These are phyloP conservation scores for Quercus variabilis DNA, from an alignment of 306 rosid genomes.

Conservation along the genomic window DNA sequence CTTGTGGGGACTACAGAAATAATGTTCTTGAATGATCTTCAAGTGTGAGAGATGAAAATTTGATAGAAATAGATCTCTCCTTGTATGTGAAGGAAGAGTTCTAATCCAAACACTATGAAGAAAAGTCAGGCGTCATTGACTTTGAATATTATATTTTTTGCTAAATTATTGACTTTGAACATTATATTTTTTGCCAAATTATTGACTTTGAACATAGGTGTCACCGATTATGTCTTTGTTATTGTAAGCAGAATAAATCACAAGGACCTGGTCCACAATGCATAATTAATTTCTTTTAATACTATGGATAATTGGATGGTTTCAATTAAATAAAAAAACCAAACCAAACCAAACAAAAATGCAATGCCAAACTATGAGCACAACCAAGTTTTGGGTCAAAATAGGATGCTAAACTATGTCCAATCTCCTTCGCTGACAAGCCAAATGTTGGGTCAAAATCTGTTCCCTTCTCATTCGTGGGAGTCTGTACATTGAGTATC, in stretches of 20 bases:
- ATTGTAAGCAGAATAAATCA: too few relatives aligned
- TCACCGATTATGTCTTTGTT: too few relatives aligned
- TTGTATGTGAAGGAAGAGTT: neutral
- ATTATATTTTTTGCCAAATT: too few relatives aligned
- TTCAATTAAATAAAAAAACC: too few relatives aligned
- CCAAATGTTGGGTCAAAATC: neutral
- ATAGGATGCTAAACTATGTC: neutral
- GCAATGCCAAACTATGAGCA: neutral
- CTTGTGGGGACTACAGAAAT: neutral
- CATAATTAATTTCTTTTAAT: too few relatives aligned
- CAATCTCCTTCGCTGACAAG: neutral
- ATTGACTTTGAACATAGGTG: neutral
- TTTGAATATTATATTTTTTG: neutral
- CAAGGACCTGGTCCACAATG: too few relatives aligned
- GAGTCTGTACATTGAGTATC: neutral
- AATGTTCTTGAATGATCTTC: neutral
- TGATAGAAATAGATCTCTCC: neutral
- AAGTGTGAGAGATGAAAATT: neutral
- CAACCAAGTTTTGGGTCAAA: too few relatives aligned
- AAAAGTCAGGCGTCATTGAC: neutral
- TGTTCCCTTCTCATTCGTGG: neutral
- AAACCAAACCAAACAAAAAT: neutral
- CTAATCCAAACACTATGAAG: neutral
- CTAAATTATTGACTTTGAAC: too few relatives aligned
- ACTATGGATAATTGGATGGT: too few relatives aligned